These are phyloP conservation scores for Ceratocystis albifundus DNA, from an alignment of 2,329 filamentous ascomycete genomes.

Conservation along the genomic window DNA sequence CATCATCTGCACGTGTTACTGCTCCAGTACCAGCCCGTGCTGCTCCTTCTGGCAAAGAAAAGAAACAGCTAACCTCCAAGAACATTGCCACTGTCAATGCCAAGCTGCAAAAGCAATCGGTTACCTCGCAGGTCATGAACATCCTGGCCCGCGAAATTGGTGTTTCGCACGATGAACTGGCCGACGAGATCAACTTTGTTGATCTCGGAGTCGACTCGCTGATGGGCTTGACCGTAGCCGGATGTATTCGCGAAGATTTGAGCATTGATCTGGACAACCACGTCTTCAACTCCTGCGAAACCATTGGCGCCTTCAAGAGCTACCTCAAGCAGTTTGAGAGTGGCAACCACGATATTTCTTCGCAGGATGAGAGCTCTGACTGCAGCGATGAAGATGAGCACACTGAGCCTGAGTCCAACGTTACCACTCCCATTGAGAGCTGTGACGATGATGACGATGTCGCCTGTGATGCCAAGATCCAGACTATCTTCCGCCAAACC, in stretches of 20 bases:
- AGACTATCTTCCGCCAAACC: conserved; percentile 49
- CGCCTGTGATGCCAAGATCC: conserved; percentile 22
- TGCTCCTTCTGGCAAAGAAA: conserved; percentile 31
- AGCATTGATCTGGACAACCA: conserved; percentile 44
- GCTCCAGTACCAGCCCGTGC: conserved; percentile 30
- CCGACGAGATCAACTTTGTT: conserved; percentile 44
- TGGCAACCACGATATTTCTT: conserved; percentile 23
- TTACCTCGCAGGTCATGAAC: conserved; percentile 36
- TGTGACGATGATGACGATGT: conserved; percentile 37
- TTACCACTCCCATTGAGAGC: conserved; percentile 44
- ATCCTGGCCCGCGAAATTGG: conserved; percentile 48
- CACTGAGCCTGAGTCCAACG: conserved; percentile 38
- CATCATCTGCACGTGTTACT: conserved; percentile 30
- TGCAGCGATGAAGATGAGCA: conserved; percentile 38
- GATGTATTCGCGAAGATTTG: conserved; percentile 46
- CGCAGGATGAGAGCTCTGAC: conserved; percentile 30
- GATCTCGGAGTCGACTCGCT: conserved; percentile 51
- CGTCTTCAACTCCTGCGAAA: conserved; percentile 44
- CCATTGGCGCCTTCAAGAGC: conserved; percentile 42
- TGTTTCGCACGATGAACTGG: conserved; percentile 43
- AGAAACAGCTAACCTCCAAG: conserved; percentile 37
- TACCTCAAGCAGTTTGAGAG: conserved; percentile 33
- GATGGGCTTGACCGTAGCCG: conserved; percentile 48
- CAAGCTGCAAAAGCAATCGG: conserved; percentile 37
- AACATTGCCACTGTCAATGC: conserved; percentile 41